Evolutionary conservation across 805 yeast genomes (phyloP).

Genomic region (Lachancea nothofagi): DNA sequence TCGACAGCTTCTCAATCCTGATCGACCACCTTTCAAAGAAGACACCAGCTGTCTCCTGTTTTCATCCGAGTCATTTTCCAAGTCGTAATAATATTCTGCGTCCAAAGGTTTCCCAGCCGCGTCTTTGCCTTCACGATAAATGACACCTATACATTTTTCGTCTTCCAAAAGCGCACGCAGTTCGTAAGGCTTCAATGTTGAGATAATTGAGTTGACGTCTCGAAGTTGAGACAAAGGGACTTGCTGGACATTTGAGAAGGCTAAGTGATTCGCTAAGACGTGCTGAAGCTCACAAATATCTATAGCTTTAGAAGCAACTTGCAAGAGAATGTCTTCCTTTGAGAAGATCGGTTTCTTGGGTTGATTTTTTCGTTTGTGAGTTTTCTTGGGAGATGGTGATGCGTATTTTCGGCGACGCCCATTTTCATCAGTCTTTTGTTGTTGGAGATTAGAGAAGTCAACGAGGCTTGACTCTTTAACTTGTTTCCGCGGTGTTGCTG

Average conservation of each 20-base stretch:
- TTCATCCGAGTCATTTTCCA: slow-evolving; percentile 71
- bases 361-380: slow-evolving; percentile 21
- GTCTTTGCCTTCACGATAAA: slow-evolving; percentile 85
- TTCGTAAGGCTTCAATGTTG: slow-evolving; percentile 41
- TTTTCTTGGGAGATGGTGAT: slow-evolving; percentile 12
- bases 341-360: slow-evolving; percentile 19
- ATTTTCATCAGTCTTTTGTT: neutral
- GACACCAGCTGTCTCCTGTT: slow-evolving; percentile 66
- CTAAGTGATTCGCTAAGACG: slow-evolving; percentile 74
- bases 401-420: slow-evolving; percentile 12
- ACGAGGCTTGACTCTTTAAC: neutral
- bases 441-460: neutral
- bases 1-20: slow-evolving; percentile 83
- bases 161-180: slow-evolving; percentile 41
- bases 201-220: slow-evolving; percentile 53
- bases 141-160: slow-evolving; percentile 72
- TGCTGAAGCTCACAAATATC: slow-evolving; percentile 52
- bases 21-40: slow-evolving; percentile 68
- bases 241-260: slow-evolving; percentile 82
- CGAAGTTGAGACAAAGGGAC: slow-evolving; percentile 75
- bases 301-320: slow-evolving; percentile 27
- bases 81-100: slow-evolving; percentile 86
- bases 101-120: slow-evolving; percentile 94
- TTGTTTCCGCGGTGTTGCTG: slow-evolving; percentile 7
- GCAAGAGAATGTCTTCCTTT: slow-evolving; percentile 24